phyloP scores from a whole-genome alignment of 2,329 filamentous ascomycete genomes.

The Knoxdaviesia proteae region DNA sequence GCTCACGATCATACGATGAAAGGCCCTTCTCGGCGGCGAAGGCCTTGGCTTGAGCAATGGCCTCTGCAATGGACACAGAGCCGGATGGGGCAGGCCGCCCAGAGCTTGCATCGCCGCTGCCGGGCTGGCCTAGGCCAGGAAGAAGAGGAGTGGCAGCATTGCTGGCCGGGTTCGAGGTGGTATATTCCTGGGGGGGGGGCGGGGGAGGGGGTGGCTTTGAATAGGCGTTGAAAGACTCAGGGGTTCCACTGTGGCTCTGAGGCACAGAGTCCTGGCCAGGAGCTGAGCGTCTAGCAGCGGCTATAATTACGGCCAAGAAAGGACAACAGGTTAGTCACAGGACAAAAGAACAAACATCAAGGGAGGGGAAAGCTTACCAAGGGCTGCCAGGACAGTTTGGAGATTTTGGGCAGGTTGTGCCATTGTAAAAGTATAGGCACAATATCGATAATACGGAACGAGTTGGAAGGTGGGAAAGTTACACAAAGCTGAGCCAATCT shows the following conservation, averaged over 20 bases:
- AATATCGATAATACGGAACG: too few species aligned
- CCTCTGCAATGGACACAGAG: conserved; percentile 65
- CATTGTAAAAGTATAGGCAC: conserved; percentile 10
- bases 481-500: too few species aligned
- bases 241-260: too few species aligned
- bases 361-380: conserved; percentile 17
- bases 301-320: too few species aligned
- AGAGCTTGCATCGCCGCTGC: conserved; percentile 58
- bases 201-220: too few species aligned
- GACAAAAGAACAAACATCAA: conserved; percentile 1
- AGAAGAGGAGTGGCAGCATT: too few species aligned
- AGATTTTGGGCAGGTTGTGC: conserved; percentile 19
- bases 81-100: conserved; percentile 65
- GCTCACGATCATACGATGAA: conserved; percentile 32
- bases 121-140: conserved; percentile 15
- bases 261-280: too few species aligned
- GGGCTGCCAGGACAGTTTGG: conserved; percentile 25
- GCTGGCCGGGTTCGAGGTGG: too few species aligned
- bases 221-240: too few species aligned
- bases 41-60: conserved; percentile 65
- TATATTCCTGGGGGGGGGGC: too few species aligned
- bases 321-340: conserved; percentile 2
- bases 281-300: too few species aligned
- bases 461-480: too few species aligned
- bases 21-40: conserved; percentile 65